Base-by-base conservation (phyloP, 306 rosid species). In the Trifolium dubium region DNA sequence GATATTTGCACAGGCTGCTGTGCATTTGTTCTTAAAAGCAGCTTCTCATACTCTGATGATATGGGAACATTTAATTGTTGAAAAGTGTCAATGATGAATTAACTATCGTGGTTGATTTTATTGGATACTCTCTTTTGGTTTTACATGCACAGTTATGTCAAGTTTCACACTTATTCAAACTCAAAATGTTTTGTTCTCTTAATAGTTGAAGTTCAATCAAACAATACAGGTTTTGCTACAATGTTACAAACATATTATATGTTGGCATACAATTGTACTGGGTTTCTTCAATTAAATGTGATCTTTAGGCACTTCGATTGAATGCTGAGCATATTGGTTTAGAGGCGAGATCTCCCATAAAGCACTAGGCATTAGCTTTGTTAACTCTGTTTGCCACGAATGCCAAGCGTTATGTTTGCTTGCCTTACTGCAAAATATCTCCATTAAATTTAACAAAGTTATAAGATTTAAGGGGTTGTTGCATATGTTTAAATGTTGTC, bases 271-370 rank as follows among this genome's bases (percentile, higher is more conserved):
- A 60, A 51, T 60, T 39, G 54, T 55, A 15, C n/a, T 47, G 35
- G 41, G 8, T 71, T 65, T 71, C 34, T 71, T 76, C 35, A 64
- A 18, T 54, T 19, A 61, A 71, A 76, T 64, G 59, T 58, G 39
- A 63, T 34, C 28, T 64, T 63, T 46, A 29, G 39, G 41, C 64
- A 54, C 43, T 37, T 64, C 58, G 37, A 58, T 31, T 76, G 32
- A 80, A 19, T 68, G 28, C 15, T 31, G 54, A 73, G 18, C 56
- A 18, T 19, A 23, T 43, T 23, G 75, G 70, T 56, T 55, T 78
- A 30, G 74, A 53, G 13, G 53, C 49, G 69, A 37, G 55, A 69
- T 75, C 66, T 61, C 15, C 19, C 13, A 9, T 44, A 47, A 55
- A 69, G 64, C 47, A 55, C 34, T 37, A 23, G 35, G 35, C 35